Base-by-base conservation (phyloP, 495 filamentous ascomycete genomes). In the Ascodesmis nigricans region DNA sequence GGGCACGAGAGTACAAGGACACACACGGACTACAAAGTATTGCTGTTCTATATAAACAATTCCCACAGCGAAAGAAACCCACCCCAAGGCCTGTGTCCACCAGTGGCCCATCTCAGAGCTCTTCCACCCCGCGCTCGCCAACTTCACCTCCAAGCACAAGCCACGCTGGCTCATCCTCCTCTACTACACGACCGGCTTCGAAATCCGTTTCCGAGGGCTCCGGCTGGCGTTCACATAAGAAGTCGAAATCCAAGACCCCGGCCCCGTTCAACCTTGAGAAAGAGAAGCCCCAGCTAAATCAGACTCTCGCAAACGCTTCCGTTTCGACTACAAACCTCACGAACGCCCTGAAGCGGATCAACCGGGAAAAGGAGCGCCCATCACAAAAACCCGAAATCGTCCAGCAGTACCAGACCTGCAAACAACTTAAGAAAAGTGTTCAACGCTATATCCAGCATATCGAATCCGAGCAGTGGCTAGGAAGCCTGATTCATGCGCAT, bases 311-410 rank as follows among this genome's bases (percentile, higher is more conserved):
- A 2, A 75, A 79, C 11, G 67, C 82, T 0, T 78, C 76, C 0
- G 75, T 95, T 16, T 77, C 83, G 6, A 75, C 81, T 25, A 93
- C 80, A 0, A 92, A 93, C 52, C 61, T 99, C 24, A 64, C 71
- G 45, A 99, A 99, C 55, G 71, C 74, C 13, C 62, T 99, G 10
- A 81, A 82, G 42, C 69, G 76, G 26, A 80, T 93, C 50, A 93
- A 95, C 50, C 70, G 90, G 22, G 90, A 95, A 53, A 70, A 63
- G 21, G 70, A 87, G 49, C 73, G 77, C 3, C 81, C 92, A 17
- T 87, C 78, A 22, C 78, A 90, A 42, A 84, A 93, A 46, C 53
- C 62, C 8, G 66, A 75, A 40, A 74, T 78, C 3, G 62, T 80
- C 17, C 59, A 69, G 33, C 67, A 74, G 5, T 92, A 93, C 39